These are phyloP conservation scores for Phlyctochytrium bullatum DNA, from an alignment of 192 early-diverging fungal species.

Conservation along the genomic window DNA sequence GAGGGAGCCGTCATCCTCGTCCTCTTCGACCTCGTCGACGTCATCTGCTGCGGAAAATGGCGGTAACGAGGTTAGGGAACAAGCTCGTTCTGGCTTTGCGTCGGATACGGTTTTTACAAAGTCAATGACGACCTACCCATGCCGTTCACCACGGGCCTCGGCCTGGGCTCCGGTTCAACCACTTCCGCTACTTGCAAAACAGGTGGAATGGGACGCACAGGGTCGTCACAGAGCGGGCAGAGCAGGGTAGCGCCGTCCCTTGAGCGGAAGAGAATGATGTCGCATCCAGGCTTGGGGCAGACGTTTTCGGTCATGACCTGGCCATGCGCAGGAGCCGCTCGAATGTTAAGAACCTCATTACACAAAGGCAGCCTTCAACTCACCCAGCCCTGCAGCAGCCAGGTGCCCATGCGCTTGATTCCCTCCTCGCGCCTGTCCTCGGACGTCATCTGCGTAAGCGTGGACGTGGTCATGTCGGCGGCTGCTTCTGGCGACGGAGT, in stretches of 20 bases:
- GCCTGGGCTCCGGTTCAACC: no score
- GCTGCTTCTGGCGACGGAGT: no score
- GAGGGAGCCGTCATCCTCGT: no score
- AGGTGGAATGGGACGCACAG: neutral
- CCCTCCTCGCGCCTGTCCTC: neutral
- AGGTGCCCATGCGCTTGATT: neutral
- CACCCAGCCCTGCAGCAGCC: neutral
- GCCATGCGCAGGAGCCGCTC: no score
- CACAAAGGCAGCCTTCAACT: no score
- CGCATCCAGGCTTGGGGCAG: neutral
- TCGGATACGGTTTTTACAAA: neutral
- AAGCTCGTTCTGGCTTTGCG: neutral
- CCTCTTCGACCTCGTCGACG: neutral
- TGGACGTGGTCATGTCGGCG: no score
- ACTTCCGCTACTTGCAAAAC: no score
- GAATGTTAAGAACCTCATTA: no score
- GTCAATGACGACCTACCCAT: neutral
- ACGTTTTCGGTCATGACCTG: neutral
- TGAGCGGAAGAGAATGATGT: neutral
- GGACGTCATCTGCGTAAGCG: no score
- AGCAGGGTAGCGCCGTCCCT: neutral
- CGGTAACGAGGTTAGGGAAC: neutral
- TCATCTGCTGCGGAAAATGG: neutral
- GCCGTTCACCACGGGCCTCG: no score
- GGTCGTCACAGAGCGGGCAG: slow-evolving; percentile 1